phyloP scores from a whole-genome alignment of 2,329 filamentous ascomycete species.

The Ampelomyces quisqualis region DNA sequence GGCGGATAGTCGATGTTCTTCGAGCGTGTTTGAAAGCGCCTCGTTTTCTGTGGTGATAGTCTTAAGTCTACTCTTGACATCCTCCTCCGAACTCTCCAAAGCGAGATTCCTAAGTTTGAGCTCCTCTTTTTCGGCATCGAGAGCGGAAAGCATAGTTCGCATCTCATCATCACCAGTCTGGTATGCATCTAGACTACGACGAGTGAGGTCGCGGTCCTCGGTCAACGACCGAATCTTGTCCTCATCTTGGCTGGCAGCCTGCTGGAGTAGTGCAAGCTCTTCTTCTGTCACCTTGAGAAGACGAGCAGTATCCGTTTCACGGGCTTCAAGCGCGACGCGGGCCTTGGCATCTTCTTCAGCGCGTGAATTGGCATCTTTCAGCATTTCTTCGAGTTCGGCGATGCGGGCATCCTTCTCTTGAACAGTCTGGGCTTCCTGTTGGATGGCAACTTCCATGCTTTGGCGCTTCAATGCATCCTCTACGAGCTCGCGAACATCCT shows the following conservation, averaged over 20 bases:
- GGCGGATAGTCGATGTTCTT: constrained; percentile 63
- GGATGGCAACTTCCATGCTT: constrained; percentile 30
- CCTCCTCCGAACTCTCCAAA: constrained; percentile 43
- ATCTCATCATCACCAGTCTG: constrained; percentile 47
- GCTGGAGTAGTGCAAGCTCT: constrained; percentile 49
- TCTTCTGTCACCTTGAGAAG: constrained; percentile 53
- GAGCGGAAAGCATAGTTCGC: constrained; percentile 52
- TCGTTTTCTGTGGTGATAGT: constrained; percentile 61
- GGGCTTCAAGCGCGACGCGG: constrained; percentile 47
- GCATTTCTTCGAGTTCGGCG: constrained; percentile 37
- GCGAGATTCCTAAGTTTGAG: constrained; percentile 50
- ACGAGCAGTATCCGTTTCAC: constrained; percentile 48
- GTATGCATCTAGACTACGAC: constrained; percentile 43
- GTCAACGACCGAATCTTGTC: constrained; percentile 46
- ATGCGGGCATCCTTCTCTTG: constrained; percentile 39
- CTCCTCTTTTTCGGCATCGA: constrained; percentile 60
- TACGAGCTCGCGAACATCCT: constrained; percentile 44
- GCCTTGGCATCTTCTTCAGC: constrained; percentile 46
- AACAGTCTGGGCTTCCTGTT: constrained; percentile 32
- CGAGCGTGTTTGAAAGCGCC: constrained; percentile 60
- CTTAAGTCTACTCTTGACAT: constrained; percentile 54
- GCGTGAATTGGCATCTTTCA: constrained; percentile 37
- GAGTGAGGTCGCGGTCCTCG: constrained; percentile 46
- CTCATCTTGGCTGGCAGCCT: constrained; percentile 47
- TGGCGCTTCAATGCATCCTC: constrained; percentile 43